These are phyloP conservation scores for Leishmania arabica DNA, from an alignment of 208 protist genomes.

Conservation along the genomic window DNA sequence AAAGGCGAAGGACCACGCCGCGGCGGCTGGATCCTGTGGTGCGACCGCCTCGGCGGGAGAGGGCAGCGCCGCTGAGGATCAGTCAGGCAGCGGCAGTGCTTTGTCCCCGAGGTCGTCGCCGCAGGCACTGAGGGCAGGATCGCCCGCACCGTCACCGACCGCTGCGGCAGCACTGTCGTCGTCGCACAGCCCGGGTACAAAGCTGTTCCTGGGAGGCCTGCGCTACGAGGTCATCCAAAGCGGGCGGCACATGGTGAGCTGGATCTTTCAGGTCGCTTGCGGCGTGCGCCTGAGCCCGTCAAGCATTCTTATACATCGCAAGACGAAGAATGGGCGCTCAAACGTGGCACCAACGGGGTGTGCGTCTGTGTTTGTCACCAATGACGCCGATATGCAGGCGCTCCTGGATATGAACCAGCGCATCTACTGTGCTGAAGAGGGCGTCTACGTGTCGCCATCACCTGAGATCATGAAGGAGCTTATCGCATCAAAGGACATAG, in stretches of 20 bases:
- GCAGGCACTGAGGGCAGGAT: not conserved
- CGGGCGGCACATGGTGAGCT: conserved; percentile 66
- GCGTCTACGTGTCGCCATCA: conserved; percentile 67
- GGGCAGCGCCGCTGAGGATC: not conserved
- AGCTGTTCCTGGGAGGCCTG: conserved; percentile 83
- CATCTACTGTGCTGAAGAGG: conserved; percentile 72
- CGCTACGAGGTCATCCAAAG: conserved; percentile 87
- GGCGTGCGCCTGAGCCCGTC: conserved; percentile 53
- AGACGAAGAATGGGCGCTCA: conserved; percentile 49
- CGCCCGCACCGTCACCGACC: conserved; percentile 1
- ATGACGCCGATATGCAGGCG: conserved; percentile 44
- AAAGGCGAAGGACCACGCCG: conserved; percentile 6
- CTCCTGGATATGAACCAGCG: conserved; percentile 75
- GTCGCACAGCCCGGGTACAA: conserved; percentile 39
- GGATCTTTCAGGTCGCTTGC: conserved; percentile 69
- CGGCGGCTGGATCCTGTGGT: not conserved
- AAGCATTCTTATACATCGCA: conserved; percentile 80
- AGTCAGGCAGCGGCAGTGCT: not conserved
- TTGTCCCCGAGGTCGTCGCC: not conserved
- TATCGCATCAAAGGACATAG: conserved; percentile 48
- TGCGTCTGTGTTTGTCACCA: conserved; percentile 71
- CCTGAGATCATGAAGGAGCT: conserved; percentile 55
- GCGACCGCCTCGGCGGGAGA: not conserved
- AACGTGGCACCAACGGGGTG: conserved; percentile 68
- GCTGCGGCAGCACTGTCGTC: not conserved